Conservation (phyloP, 2,329 filamentous ascomycete species). For the Monosporascus sp. region DNA sequence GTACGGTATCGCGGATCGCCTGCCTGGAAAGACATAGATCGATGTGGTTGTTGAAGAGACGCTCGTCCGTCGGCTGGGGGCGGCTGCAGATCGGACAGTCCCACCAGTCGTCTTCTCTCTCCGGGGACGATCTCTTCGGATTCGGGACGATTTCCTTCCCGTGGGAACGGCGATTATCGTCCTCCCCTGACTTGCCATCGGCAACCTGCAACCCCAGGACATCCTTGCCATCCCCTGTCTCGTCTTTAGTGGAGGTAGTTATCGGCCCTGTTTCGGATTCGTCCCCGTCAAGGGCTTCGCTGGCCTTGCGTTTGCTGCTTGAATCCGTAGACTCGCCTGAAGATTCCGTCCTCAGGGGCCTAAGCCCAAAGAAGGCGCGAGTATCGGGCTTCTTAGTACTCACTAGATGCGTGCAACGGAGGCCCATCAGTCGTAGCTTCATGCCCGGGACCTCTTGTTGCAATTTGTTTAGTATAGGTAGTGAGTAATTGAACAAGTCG, state of each 20-base stretch:
- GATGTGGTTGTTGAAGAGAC: slow-evolving; percentile 82
- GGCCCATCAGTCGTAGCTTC: slow-evolving; percentile 78
- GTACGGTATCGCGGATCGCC: slow-evolving; percentile 78
- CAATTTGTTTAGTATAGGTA: slow-evolving; percentile 80
- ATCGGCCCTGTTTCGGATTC: slow-evolving; percentile 66
- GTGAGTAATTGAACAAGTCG: slow-evolving; percentile 74
- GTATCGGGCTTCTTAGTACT: slow-evolving; percentile 78
- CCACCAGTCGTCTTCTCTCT: slow-evolving; percentile 57
- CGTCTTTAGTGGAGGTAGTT: slow-evolving; percentile 44
- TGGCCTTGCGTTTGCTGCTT: slow-evolving; percentile 31
- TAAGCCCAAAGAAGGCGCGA: slow-evolving; percentile 72
- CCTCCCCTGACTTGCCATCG: slow-evolving; percentile 27
- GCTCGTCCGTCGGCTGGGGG: slow-evolving; percentile 70
- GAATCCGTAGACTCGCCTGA: slow-evolving; percentile 9
- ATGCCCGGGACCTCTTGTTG: slow-evolving; percentile 77
- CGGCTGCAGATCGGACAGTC: slow-evolving; percentile 82
- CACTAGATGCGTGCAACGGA: slow-evolving; percentile 81
- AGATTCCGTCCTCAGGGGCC: slow-evolving; percentile 25
- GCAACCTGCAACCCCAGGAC: slow-evolving; percentile 46
- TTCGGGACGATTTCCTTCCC: slow-evolving; percentile 49
- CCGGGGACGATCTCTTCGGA: slow-evolving; percentile 28
- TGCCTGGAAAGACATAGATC: slow-evolving; percentile 83
- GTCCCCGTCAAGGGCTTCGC: slow-evolving; percentile 28
- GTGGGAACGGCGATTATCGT: slow-evolving; percentile 30
- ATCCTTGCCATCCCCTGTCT: slow-evolving; percentile 6